Base-by-base conservation (phyloP, 768 basidiomycete genomes). In the Strobilomyces confusus region DNA sequence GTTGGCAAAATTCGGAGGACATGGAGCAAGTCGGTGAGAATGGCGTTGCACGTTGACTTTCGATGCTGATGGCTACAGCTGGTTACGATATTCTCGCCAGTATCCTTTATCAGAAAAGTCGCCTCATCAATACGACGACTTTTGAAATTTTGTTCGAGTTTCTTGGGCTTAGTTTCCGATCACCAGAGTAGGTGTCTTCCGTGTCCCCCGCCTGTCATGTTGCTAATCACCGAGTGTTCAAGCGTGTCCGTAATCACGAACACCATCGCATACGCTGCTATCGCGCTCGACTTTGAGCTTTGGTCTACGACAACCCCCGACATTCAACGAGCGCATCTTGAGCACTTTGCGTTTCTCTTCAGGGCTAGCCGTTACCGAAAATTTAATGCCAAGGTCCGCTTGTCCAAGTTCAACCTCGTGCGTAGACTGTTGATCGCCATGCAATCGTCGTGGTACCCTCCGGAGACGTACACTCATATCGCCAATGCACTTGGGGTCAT, bases 1-100 rank as follows among this genome's bases (percentile, higher is more conserved):
- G 83, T 60, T 98, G 95, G 95, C 82, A 90, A 62, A 92, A 92
- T 62, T 94, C 90, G 33, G 94, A 95, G 64, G 95, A 97, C 60
- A 92, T 95, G 86, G 94, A 95, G 64, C 77, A 86, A 32, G 71
- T 93, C 49, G 83, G 92, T 93, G 60, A 62, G 87, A 76, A 13
- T 4, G n/a, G 15, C n/a, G 17, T 30, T 44, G 6, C 34, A 38
- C 42, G 2, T 36, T 47, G 6, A n/a, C 23, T n/a, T 46, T 51
- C 23, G 30, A 49, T 46, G 26, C 44, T 63, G 9, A 57, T n/a
- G 22, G 23, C 19, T 23, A 15, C 52, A 93, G 92, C 85, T 49
- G 94, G 92, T 11, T 98, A 95, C 61, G 94, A 95, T 49, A 84
- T 92, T 34, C 76, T 98, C 4, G 83, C 84, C 0, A 82, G 81